phyloP scores from a whole-genome alignment of 2,329 filamentous ascomycete genomes.

The Ophiostoma australiae region DNA sequence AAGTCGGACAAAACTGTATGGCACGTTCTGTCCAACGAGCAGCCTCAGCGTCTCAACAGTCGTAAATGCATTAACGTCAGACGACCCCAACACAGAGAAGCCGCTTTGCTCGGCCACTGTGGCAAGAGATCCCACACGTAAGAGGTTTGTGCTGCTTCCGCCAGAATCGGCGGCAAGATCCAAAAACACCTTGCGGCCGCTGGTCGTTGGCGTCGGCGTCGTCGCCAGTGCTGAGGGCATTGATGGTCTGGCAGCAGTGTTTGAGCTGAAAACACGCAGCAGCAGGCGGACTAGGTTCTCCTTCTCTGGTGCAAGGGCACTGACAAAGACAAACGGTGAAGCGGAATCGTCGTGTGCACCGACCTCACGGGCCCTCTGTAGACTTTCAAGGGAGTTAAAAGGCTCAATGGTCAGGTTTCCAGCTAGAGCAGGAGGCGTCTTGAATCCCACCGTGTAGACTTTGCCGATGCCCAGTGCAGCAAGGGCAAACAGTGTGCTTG shows the following conservation, averaged over 20 bases:
- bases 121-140: constrained; percentile 62
- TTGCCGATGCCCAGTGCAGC: constrained; percentile 70
- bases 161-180: constrained; percentile 58
- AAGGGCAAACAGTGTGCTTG: constrained; percentile 72
- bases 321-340: constrained; percentile 75
- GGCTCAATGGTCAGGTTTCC: constrained; percentile 68
- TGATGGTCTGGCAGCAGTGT: constrained; percentile 12
- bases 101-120: constrained; percentile 67
- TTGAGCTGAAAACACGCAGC: constrained; percentile 63
- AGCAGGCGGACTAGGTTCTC: constrained; percentile 72
- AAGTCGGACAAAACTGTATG: constrained; percentile 78
- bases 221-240: constrained; percentile 33
- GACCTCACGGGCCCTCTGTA: constrained; percentile 49
- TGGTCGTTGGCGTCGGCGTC: constrained; percentile 33
- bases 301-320: constrained; percentile 72
- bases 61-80: constrained; percentile 77
- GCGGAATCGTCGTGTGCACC: constrained; percentile 37
- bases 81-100: constrained; percentile 73
- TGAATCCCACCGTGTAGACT: constrained; percentile 81
- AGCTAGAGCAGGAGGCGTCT: constrained; percentile 56
- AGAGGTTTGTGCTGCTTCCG: constrained; percentile 39
- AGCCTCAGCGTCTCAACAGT: constrained; percentile 75
- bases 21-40: constrained; percentile 79
- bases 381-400: constrained; percentile 67
- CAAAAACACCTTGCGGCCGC: constrained; percentile 64